Evolutionary conservation across 768 basidiomycete species (phyloP).

Genomic region (Leucosporidium yakuticum): DNA sequence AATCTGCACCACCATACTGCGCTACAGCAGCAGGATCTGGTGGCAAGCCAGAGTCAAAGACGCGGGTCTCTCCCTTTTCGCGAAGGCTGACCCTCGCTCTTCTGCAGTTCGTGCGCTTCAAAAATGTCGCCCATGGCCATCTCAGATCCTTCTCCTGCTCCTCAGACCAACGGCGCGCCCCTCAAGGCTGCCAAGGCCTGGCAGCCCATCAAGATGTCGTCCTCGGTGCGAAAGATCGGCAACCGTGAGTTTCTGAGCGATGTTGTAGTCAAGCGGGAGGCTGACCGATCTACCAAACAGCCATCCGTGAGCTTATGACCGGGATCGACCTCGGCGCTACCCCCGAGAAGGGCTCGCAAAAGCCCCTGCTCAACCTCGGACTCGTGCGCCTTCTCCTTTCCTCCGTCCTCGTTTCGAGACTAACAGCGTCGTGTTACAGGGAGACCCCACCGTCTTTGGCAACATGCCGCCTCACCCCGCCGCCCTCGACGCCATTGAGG

Average conservation of each 20-base stretch:
- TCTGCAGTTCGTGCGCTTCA: neutral
- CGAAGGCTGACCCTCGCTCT: neutral
- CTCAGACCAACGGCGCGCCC: neutral
- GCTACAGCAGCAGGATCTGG: neutral
- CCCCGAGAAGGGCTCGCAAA: slow-evolving; percentile 19
- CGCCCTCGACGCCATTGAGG: slow-evolving; percentile 38
- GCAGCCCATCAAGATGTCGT: neutral
- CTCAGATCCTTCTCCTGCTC: neutral
- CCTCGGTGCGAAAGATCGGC: neutral
- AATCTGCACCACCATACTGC: neutral
- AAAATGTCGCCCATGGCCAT: slow-evolving; percentile 9
- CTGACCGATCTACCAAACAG: slow-evolving; percentile 7
- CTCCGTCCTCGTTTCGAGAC: neutral
- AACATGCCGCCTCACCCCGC: slow-evolving; percentile 41
- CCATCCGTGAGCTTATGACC: slow-evolving; percentile 29
- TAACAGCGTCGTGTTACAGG: slow-evolving; percentile 18
- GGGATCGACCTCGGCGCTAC: slow-evolving; percentile 29
- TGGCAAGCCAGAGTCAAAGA: neutral
- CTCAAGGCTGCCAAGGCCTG: neutral
- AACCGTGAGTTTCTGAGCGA: neutral
- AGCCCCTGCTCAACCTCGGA: slow-evolving; percentile 45
- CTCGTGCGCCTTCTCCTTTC: neutral
- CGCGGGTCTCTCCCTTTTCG: neutral
- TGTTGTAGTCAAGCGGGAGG: too few relatives aligned
- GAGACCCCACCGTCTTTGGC: slow-evolving; percentile 44